Evolutionary conservation across 306 rosid species (phyloP), one percentile per base, ranked within the genome.

Genomic region (Arachis hypogaea): DNA sequence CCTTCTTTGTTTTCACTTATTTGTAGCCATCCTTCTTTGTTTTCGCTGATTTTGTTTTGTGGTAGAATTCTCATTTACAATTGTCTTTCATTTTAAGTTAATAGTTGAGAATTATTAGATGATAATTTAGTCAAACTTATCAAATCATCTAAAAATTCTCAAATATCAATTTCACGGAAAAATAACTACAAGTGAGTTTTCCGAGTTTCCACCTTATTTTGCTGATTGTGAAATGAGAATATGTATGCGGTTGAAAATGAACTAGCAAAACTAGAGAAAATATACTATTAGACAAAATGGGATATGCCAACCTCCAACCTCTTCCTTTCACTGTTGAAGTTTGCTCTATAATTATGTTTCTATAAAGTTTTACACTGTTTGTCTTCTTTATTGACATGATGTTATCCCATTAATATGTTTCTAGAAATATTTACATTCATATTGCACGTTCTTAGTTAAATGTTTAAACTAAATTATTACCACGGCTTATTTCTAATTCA

Each of bases 171-270:
- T 22, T 22, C 28, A 22, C 28, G 1, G 1, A 22, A 22, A 22
- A 22, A 22, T 22, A 22, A 22, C 1, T 22, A 22, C 28, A 22
- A 1, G 28, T 22, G 28, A 22, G 28, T 22, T 22, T 22, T 1
- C 28, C 1, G 28, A 22, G 28, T 22, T 22, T 22, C 28, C 28
- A 22, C 28, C 28, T 22, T 22, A 22, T 22, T 22, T 22, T 11
- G 14, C 7, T 70, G 64, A 56, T 50, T 69, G 40, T 14, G 63
- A 18, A 22, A 42, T 54, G 62, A 69, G 52, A 36, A 16, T 29
- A 49, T 30, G 56, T 44, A 36, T 51, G 10, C 12, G 28, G 59
- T n/a, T 30, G 59, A 67, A 12, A 67, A 29, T 50, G 61, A 1
- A 40, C 16, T 8, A 41, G 10, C 0, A 54, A 14, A 40, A 5